These are phyloP conservation scores for Yamadazyma jaroonii DNA, from an alignment of 1,139 yeast genomes.

Conservation along the genomic window DNA sequence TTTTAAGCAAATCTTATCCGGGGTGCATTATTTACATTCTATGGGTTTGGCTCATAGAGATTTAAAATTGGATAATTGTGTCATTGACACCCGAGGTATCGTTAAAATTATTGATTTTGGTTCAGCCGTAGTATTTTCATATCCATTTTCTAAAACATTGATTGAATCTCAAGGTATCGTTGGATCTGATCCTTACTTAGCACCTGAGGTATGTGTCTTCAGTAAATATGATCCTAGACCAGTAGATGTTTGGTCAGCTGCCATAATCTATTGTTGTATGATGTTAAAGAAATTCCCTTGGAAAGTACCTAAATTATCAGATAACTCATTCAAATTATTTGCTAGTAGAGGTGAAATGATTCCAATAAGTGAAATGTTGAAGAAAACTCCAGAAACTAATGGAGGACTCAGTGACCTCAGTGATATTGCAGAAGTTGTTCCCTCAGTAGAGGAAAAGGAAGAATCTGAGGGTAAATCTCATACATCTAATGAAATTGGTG, in stretches of 20 bases:
- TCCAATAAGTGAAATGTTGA: slow-evolving; percentile 40
- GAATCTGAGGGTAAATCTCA: slow-evolving; percentile 31
- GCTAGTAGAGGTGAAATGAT: slow-evolving; percentile 48
- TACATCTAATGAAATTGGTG: slow-evolving; percentile 63
- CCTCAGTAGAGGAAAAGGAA: not conserved
- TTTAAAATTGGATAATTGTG: slow-evolving; percentile 90
- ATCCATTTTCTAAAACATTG: slow-evolving; percentile 79
- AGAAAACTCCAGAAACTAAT: slow-evolving; percentile 33
- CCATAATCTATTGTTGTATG: slow-evolving; percentile 93
- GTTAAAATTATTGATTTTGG: slow-evolving; percentile 93
- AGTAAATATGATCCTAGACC: slow-evolving; percentile 86
- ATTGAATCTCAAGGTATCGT: slow-evolving; percentile 89
- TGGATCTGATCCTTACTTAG: slow-evolving; percentile 91
- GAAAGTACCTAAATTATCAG: slow-evolving; percentile 90
- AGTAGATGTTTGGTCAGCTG: slow-evolving; percentile 93
- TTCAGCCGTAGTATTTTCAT: slow-evolving; percentile 87
- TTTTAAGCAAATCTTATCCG: slow-evolving; percentile 80
- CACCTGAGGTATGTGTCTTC: slow-evolving; percentile 89
- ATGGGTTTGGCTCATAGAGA: slow-evolving; percentile 92
- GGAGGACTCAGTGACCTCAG: slow-evolving; percentile 21
- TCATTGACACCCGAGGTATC: slow-evolving; percentile 78
- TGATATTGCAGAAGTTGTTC: slow-evolving; percentile 33
- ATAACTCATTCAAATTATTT: slow-evolving; percentile 73
- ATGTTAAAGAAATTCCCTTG: slow-evolving; percentile 91
- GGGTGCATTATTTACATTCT: slow-evolving; percentile 80